phyloP scores from a whole-genome alignment of 805 yeast genomes.

The Hanseniaspora taiwanica region DNA sequence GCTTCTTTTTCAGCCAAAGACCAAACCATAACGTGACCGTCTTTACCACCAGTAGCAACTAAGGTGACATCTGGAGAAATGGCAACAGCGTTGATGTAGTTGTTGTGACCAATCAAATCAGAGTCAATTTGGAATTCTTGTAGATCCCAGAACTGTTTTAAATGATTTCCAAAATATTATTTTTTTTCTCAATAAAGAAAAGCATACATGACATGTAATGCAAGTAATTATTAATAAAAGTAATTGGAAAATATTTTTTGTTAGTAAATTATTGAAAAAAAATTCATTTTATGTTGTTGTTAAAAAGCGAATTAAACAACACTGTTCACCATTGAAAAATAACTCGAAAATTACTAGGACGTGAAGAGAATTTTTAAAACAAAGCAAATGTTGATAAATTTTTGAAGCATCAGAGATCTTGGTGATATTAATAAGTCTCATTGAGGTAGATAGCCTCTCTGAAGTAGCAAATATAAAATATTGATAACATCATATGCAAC shows the following conservation, averaged over 20 bases:
- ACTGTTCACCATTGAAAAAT: too few relatives aligned
- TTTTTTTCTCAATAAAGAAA: background rate
- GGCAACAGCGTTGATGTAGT: constrained; percentile 93
- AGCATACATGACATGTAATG: too few relatives aligned
- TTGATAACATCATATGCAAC: constrained; percentile 50
- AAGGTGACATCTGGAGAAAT: constrained; percentile 99
- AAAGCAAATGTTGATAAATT: background rate
- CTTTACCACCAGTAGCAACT: constrained; percentile 99
- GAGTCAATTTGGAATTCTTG: constrained; percentile 73
- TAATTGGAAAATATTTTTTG: too few relatives aligned
- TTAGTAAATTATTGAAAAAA: too few relatives aligned
- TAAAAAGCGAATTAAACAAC: too few relatives aligned
- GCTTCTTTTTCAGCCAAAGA: constrained; percentile 76
- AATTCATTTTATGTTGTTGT: too few relatives aligned
- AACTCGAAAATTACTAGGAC: too few relatives aligned
- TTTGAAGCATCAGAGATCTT: constrained; percentile 84
- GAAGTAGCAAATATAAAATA: constrained; percentile 95
- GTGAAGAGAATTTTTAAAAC: too few relatives aligned
- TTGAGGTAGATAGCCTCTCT: constrained; percentile 57
- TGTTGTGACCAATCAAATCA: constrained; percentile 98
- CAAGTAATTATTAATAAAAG: too few relatives aligned
- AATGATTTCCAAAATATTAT: background rate
- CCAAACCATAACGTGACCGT: constrained; percentile 98
- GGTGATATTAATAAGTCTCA: constrained; percentile 96
- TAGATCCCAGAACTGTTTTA: constrained; percentile 82